phyloP scores from a whole-genome alignment of 208 protist genomes.

The Crithidia fasciculata region DNA sequence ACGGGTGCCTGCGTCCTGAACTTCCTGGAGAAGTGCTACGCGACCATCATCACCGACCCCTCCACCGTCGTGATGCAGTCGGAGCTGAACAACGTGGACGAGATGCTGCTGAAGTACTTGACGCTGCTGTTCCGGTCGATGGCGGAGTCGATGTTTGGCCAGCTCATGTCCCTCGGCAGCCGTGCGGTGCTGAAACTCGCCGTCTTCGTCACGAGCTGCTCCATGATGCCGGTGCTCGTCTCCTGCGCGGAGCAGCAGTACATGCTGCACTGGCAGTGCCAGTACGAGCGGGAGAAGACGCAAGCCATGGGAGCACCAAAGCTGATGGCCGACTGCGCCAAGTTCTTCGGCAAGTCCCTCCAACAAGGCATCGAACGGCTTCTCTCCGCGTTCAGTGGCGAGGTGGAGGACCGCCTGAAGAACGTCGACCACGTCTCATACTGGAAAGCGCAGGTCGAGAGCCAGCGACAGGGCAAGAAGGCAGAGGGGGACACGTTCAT shows the following conservation, averaged over 20 bases:
- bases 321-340: slow-evolving; percentile 67
- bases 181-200: slow-evolving; percentile 69
- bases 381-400: slow-evolving; percentile 58
- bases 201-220: slow-evolving; percentile 81
- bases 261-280: slow-evolving; percentile 77
- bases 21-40: slow-evolving; percentile 79
- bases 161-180: slow-evolving; percentile 61
- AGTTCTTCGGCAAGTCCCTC: slow-evolving; percentile 72
- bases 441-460: slow-evolving; percentile 71
- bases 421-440: slow-evolving; percentile 53
- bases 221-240: slow-evolving; percentile 77
- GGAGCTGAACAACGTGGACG: slow-evolving; percentile 91
- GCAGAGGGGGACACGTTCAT: slow-evolving; percentile 45
- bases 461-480: slow-evolving; percentile 31
- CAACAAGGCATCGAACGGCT: slow-evolving; percentile 83
- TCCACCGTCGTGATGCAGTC: slow-evolving; percentile 74
- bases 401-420: slow-evolving; percentile 68
- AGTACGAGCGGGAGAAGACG: slow-evolving; percentile 58
- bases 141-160: slow-evolving; percentile 66
- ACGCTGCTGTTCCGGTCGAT: slow-evolving; percentile 88
- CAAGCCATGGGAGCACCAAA: slow-evolving; percentile 75
- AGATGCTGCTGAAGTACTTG: slow-evolving; percentile 92
- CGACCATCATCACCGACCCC: slow-evolving; percentile 68
- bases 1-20: slow-evolving; percentile 63
- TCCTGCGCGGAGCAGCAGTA: slow-evolving; percentile 91